Base-by-base conservation (phyloP, 1,284 basidiomycete species). In the Ceratobasidium sp. region DNA sequence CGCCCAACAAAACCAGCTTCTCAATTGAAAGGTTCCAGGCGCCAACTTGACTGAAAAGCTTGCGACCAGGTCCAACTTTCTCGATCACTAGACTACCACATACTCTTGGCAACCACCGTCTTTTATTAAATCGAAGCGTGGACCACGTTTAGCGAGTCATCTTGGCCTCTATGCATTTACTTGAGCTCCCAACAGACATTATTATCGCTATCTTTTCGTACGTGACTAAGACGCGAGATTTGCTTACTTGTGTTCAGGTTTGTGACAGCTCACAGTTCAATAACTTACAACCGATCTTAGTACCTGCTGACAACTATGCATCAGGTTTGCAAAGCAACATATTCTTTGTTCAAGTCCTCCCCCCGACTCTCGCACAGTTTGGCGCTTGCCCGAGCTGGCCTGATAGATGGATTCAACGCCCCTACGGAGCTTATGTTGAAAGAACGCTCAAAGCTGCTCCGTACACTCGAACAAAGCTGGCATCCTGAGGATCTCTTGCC, bases 111-210 rank as follows among this genome's bases (percentile, higher is more conserved):
- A 5, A 41, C 36, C 6, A 11, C 36, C 36, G 36, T 41, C 36
- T 41, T 41, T 41, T 41, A 5, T 41, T 11, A 4, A 11, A 51
- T 6, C 24, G 19, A 5, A 51, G 4, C 50, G 24, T 17, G 6
- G 6, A 51, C 50, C 24, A 17, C 15, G 50, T 7, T 17, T 17
- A 51, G 6, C 50, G 29, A 56, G 29, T 29, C 54, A 24, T 56
- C 29, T 24, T 24, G 33, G 31, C 7, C 22, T 63, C 51, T 9
- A 67, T 56, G 53, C 63, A 65, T 31, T 31, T 71, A 5, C 56
- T 71, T 11, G 54, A 71, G 27, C 31, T 71, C 31, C 67, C 67
- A 9, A 60, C 50, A 11, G 67, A 71, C 31, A 31, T 71, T 29
- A n/a, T 60, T 36, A 71, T 71, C 19, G 17, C 41, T 17, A 57